Conservation (phyloP, 2,329 filamentous ascomycete genomes). For the Colletotrichum salicis region DNA sequence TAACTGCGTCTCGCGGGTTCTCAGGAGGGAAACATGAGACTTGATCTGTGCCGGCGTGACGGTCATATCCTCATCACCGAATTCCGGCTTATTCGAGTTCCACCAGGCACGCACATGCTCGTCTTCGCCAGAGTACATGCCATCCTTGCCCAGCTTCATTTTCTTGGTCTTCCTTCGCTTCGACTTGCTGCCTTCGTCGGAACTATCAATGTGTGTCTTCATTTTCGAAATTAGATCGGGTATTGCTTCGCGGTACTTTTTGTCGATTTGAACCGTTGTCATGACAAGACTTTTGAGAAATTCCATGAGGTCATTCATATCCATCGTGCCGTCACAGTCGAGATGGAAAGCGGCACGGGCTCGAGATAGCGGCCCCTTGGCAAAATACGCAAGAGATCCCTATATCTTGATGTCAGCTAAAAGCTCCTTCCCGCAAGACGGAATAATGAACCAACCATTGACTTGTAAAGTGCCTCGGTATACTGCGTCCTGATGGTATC, state of each 20-base stretch:
- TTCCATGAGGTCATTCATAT: constrained; percentile 71
- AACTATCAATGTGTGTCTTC: constrained; percentile 66
- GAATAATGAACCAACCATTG: constrained; percentile 59
- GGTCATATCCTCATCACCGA: constrained; percentile 55
- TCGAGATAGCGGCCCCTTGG: constrained; percentile 82
- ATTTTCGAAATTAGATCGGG: constrained; percentile 69
- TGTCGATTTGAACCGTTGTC: constrained; percentile 75
- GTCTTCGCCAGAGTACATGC: constrained; percentile 75
- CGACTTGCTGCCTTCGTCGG: constrained; percentile 53
- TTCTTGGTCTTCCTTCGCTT: constrained; percentile 70
- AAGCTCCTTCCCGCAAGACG: constrained; percentile 38
- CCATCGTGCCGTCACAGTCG: constrained; percentile 68
- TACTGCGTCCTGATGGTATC: constrained; percentile 69
- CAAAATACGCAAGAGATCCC: constrained; percentile 85
- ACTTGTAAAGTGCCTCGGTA: constrained; percentile 70
- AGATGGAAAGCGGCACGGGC: constrained; percentile 77
- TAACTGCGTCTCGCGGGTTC: constrained; percentile 80
- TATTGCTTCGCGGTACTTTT: constrained; percentile 80
- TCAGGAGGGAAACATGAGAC: constrained; percentile 71
- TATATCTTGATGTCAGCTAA: constrained; percentile 45
- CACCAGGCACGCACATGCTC: constrained; percentile 77
- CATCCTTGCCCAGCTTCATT: constrained; percentile 74
- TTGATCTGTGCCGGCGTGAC: constrained; percentile 65
- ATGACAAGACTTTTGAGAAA: constrained; percentile 78
- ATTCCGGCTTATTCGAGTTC: constrained; percentile 64